Evolutionary conservation across 345 rosid species (phyloP), one percentile per base, ranked within the genome.

Genomic region (Mangifera indica): DNA sequence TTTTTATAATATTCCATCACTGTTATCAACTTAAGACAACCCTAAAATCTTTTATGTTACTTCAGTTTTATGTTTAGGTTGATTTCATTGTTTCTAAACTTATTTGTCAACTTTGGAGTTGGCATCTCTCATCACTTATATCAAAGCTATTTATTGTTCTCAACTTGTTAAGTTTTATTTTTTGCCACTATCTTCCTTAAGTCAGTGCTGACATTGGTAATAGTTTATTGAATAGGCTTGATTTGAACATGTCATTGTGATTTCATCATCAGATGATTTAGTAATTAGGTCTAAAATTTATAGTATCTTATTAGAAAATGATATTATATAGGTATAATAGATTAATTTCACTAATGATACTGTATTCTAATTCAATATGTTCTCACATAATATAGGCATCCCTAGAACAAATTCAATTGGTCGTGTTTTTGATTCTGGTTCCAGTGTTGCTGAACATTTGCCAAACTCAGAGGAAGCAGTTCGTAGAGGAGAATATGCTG

Each of bases 381-480:
- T 65, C 32, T 29, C 60, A 24, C 24, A 57, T 66, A 69, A 82
- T 64, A 67, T 75, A 89, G 99, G 96, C 66, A 86, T 92, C 74
- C 90, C 95, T 48, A 86, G 93, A 80, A 84, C 73, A 80, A 89
- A 88, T 84, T 95, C 98, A 61, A 69, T 90, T 40, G 99, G 98
- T 59, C 87, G 96, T 81, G 83, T 95, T 82, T 85, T 66, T 65
- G 89, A 88, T 71, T 71, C 81, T 72, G 91, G 87, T 67, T 85
- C 89, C 71, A 73, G 74, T 80, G 82, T 82, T n/a, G 70, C 86
- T 24, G 92, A 88, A 57, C 84, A 84, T 73, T 76, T 90, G 60
- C 99, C 88, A 64, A 87, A 88, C 83, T 87, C 98, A 18, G 97
- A 95, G 82, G 97, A 89, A 78, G 99, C 98, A 74, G 80, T 88